Percentiles rank a stretch among this genome's conserved stretches.
Evolutionary conservation across 495 filamentous ascomycete genomes (phyloP).

Genomic region (Penicillium macrosclerotiorum): DNA sequence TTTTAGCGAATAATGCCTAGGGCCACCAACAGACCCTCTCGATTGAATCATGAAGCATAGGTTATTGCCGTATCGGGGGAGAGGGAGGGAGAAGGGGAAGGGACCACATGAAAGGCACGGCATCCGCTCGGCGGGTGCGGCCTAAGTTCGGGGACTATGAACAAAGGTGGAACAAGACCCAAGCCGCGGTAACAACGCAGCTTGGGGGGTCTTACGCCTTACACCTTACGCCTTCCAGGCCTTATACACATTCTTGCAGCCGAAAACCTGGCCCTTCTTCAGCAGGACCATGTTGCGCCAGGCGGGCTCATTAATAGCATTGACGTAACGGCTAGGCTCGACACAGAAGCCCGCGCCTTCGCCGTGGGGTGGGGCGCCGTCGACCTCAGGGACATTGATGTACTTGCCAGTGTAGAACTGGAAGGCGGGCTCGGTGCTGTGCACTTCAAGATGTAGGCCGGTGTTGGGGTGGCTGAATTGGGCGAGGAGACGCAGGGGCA

Average conservation of each 20-base stretch:
- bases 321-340: conserved; percentile 86
- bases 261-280: conserved; percentile 77
- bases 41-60: no score
- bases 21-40: no score
- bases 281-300: conserved; percentile 76
- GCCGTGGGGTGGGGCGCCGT: conserved; percentile 59
- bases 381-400: conserved; percentile 72
- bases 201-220: not conserved
- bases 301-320: conserved; percentile 75
- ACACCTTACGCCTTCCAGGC: conserved; percentile 62
- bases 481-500: conserved; percentile 62
- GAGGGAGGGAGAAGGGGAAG: no score
- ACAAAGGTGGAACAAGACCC: not conserved
- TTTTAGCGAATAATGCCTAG: no score
- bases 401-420: conserved; percentile 92
- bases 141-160: not conserved
- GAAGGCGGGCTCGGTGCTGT: conserved; percentile 91
- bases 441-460: conserved; percentile 75
- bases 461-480: conserved; percentile 67
- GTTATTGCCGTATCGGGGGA: no score
- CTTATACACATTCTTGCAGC: conserved; percentile 72
- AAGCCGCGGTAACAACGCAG: not conserved
- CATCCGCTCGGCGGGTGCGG: no score
- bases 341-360: conserved; percentile 79
- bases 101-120: no score